Evolutionary conservation across 2,329 filamentous ascomycete genomes (phyloP).

Genomic region (Mollisiaceae sp.): DNA sequence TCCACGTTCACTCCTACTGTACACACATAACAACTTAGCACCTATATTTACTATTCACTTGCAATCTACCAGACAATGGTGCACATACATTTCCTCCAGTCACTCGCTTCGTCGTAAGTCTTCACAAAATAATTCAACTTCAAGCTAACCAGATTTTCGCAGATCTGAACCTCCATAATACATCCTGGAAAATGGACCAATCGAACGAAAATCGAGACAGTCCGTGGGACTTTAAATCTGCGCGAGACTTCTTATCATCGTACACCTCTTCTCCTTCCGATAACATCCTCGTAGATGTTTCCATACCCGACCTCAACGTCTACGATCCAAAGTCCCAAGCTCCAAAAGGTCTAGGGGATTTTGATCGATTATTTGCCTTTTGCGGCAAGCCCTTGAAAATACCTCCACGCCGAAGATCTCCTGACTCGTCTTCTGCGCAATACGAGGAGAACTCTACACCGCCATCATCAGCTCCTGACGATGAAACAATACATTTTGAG

Average conservation of each 20-base stretch:
- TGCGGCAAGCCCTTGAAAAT: constrained; percentile 27
- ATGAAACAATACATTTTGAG: constrained; percentile 15
- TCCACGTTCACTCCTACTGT: background rate
- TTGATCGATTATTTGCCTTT: constrained; percentile 31
- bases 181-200: background rate
- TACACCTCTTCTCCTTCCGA: constrained; percentile 1
- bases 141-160: background rate
- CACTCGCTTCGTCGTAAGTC: background rate
- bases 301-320: constrained; percentile 15
- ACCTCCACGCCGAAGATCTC: constrained; percentile 17
- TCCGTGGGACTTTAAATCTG: constrained; percentile 6
- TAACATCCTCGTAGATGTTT: background rate
- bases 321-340: constrained; percentile 26
- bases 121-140: background rate
- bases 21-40: background rate
- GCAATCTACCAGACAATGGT: background rate
- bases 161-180: constrained; percentile 1
- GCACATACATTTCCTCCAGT: background rate
- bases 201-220: constrained; percentile 10
- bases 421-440: constrained; percentile 23
- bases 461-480: constrained; percentile 26
- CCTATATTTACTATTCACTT: background rate
- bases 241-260: background rate
- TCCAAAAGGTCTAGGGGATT: constrained; percentile 32
- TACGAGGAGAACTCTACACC: constrained; percentile 25